These are phyloP conservation scores for Solanum phureja DNA, from an alignment of 257 asterid species.

Conservation along the genomic window DNA sequence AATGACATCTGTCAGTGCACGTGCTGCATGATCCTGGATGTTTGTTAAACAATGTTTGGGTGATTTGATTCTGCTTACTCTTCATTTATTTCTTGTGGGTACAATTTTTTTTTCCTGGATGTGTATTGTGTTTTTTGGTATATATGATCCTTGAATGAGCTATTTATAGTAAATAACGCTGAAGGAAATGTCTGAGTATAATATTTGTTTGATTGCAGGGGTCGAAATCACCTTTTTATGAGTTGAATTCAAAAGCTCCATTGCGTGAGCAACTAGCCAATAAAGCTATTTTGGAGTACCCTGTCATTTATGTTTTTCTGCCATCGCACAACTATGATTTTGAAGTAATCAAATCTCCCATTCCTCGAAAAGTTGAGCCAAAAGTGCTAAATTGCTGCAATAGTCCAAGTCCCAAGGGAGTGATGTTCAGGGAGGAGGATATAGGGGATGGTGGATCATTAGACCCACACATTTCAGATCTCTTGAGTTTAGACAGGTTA, in stretches of 20 bases:
- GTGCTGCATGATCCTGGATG: neutral
- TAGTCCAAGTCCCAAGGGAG: constrained; percentile 35
- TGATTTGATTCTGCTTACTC: neutral
- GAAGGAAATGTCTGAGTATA: neutral
- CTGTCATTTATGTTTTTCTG: constrained; percentile 62
- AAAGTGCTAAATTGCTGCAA: constrained; percentile 18
- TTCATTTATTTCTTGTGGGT: neutral
- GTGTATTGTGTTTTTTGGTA: neutral
- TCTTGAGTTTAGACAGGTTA: constrained; percentile 10
- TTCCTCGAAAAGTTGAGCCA: constrained; percentile 14
- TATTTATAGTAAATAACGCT: neutral
- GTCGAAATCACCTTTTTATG: constrained; percentile 39
- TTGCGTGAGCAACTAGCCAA: constrained; percentile 57
- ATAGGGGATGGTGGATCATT: constrained; percentile 31
- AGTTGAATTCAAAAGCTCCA: constrained; percentile 40
- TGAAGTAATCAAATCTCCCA: constrained; percentile 30
- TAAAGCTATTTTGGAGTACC: constrained; percentile 61
- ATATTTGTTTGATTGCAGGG: constrained; percentile 37
- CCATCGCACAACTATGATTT: constrained; percentile 65
- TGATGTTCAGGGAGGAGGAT: constrained; percentile 57
- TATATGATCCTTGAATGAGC: neutral
- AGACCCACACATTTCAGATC: constrained; percentile 39
- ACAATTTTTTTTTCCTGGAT: neutral
- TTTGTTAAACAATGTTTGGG: neutral
- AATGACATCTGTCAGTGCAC: neutral